A percentile compares a stretch with the other conserved stretches of the same genome.
Evolutionary conservation across 2,329 filamentous ascomycete genomes (phyloP).

Genomic region (Sporothrix pseudoabietina): DNA sequence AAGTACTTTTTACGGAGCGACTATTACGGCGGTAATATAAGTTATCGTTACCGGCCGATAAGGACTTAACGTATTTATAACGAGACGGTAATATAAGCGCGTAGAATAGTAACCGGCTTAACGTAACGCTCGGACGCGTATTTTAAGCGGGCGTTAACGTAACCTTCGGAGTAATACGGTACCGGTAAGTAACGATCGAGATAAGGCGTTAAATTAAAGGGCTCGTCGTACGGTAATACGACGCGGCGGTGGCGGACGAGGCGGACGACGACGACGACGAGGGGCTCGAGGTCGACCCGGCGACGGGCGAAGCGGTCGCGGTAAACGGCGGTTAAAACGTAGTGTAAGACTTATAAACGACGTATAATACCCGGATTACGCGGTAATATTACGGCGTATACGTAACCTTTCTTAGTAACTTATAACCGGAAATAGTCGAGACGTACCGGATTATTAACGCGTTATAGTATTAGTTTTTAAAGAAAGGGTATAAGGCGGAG

Average conservation of each 20-base stretch:
- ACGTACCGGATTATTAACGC: not conserved
- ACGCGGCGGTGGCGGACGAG: not conserved
- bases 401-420: not conserved
- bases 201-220: not conserved
- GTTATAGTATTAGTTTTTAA: not conserved
- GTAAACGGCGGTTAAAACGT: not conserved
- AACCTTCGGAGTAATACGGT: not conserved
- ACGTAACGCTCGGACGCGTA: not conserved
- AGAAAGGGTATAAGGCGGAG: not conserved
- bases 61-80: not conserved
- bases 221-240: not conserved
- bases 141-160: not conserved
- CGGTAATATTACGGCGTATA: not conserved
- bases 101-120: not conserved
- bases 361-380: not conserved
- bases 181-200: not conserved
- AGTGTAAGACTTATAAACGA: not conserved
- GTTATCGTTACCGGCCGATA: not conserved
- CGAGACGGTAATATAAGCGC: not conserved
- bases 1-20: not conserved
- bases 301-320: not conserved
- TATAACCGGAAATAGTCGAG: not conserved
- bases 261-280: not conserved
- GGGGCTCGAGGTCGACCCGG: not conserved
- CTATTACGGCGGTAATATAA: not conserved